These are phyloP conservation scores for Fonsecaea multimorphosa DNA, from an alignment of 2,329 filamentous ascomycete species.

Conservation along the genomic window DNA sequence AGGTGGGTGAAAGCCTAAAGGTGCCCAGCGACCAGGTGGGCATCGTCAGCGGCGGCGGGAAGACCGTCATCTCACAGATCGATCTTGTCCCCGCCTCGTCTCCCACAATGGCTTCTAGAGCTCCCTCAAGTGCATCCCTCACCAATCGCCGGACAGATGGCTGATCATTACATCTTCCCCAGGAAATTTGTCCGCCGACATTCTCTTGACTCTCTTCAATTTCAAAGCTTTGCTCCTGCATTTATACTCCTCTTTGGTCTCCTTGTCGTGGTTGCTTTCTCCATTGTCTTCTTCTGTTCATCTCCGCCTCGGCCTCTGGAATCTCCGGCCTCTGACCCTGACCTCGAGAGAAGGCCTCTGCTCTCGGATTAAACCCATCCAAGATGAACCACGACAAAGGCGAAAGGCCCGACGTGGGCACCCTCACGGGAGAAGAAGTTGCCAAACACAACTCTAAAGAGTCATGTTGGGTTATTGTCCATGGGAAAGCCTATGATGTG, in stretches of 20 bases:
- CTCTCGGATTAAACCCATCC: slow-evolving; percentile 18
- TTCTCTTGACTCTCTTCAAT: slow-evolving; percentile 13
- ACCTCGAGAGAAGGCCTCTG: slow-evolving; percentile 27
- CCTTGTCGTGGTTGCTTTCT: slow-evolving; percentile 33
- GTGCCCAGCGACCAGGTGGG: not conserved
- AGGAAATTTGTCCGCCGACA: slow-evolving; percentile 18
- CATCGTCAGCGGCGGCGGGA: slow-evolving; percentile 22
- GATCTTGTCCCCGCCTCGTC: slow-evolving; percentile 35
- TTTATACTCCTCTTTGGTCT: slow-evolving; percentile 36
- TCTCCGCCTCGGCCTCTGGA: slow-evolving; percentile 9
- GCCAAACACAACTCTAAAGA: slow-evolving; percentile 79
- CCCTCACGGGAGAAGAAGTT: slow-evolving; percentile 62
- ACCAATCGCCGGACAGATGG: slow-evolving; percentile 31
- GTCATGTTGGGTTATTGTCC: slow-evolving; percentile 90
- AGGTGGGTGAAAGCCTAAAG: no score
- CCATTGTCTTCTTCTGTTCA: slow-evolving; percentile 32
- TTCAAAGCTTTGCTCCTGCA: slow-evolving; percentile 27
- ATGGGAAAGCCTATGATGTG: slow-evolving; percentile 87
- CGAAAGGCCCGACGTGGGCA: slow-evolving; percentile 39
- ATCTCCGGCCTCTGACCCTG: slow-evolving; percentile 19
- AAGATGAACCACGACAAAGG: slow-evolving; percentile 37
- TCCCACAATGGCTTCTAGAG: not conserved
- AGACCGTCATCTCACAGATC: slow-evolving; percentile 26
- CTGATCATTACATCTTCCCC: slow-evolving; percentile 26
- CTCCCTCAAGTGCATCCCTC: not conserved